These are phyloP conservation scores for Psidium guajava DNA, from an alignment of 345 rosid species.

Conservation along the genomic window DNA sequence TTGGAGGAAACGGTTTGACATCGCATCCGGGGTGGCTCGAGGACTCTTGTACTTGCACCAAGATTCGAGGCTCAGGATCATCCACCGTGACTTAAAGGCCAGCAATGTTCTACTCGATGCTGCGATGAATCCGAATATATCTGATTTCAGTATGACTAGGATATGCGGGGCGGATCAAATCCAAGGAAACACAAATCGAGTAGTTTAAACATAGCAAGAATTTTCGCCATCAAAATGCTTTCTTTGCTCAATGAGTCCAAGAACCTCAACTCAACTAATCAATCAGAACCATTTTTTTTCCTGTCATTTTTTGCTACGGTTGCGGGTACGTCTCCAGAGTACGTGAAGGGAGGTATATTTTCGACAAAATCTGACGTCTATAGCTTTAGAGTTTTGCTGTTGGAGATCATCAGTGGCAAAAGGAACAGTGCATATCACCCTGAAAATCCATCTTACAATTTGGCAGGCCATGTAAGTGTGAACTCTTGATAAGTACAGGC, in stretches of 20 bases:
- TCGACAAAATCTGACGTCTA: no score
- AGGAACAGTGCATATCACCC: no score
- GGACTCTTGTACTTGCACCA: conserved; percentile 65
- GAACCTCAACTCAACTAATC: not conserved
- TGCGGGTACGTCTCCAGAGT: no score
- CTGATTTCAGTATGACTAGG: conserved; percentile 67
- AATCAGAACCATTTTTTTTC: not conserved
- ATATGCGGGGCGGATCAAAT: conserved; percentile 41
- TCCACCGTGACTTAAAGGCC: conserved; percentile 65
- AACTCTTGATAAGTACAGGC: no score
- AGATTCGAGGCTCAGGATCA: conserved; percentile 65
- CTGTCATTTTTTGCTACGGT: no score
- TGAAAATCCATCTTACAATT: no score
- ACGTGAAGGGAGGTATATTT: no score
- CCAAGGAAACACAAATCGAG: conserved; percentile 38
- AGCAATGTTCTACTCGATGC: conserved; percentile 51
- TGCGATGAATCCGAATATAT: conserved; percentile 42
- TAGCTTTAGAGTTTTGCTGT: no score
- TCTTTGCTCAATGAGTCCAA: not conserved
- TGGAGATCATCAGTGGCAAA: no score
- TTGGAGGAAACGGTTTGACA: conserved; percentile 10
- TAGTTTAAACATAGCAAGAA: conserved; percentile 67
- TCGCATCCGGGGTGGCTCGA: conserved; percentile 48
- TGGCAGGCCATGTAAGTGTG: no score
- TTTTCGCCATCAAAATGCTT: not conserved